These are phyloP conservation scores for Cunninghamia lanceolata DNA, from an alignment of 75 land plant genomes.

Conservation along the genomic window DNA sequence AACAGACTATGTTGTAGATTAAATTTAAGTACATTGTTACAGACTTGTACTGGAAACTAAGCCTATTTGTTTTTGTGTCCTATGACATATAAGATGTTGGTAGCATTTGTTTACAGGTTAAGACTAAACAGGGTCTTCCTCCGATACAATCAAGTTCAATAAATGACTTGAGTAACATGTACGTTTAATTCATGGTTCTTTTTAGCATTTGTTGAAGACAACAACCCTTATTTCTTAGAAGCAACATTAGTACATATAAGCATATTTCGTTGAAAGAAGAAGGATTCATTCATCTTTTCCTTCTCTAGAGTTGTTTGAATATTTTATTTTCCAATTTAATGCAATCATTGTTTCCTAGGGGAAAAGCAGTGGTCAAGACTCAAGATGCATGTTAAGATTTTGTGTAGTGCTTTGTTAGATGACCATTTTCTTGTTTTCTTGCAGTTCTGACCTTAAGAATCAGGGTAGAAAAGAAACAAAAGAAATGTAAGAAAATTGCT, in stretches of 20 bases:
- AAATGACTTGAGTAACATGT: constrained; percentile 12
- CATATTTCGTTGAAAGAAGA: background rate
- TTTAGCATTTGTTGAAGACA: background rate
- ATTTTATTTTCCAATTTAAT: background rate
- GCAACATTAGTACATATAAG: background rate
- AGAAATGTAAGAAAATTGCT: constrained; percentile 4
- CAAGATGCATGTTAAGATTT: background rate
- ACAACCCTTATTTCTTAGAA: background rate
- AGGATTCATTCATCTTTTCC: background rate
- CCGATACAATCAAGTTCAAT: constrained; percentile 13
- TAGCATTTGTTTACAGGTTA: constrained; percentile 22
- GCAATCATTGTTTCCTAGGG: background rate
- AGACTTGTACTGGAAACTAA: background rate
- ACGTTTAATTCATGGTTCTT: background rate
- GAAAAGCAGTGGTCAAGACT: background rate
- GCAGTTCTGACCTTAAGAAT: constrained; percentile 6
- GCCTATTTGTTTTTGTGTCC: background rate
- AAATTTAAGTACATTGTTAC: background rate
- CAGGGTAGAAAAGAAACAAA: constrained; percentile 8
- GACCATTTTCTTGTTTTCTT: background rate
- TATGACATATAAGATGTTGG: background rate
- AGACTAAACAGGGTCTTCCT: constrained; percentile 7
- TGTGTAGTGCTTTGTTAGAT: background rate
- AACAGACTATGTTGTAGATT: background rate
- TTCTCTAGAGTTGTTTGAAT: background rate